Base-by-base conservation (phyloP, 805 yeast genomes). In the Candida andamanensis region DNA sequence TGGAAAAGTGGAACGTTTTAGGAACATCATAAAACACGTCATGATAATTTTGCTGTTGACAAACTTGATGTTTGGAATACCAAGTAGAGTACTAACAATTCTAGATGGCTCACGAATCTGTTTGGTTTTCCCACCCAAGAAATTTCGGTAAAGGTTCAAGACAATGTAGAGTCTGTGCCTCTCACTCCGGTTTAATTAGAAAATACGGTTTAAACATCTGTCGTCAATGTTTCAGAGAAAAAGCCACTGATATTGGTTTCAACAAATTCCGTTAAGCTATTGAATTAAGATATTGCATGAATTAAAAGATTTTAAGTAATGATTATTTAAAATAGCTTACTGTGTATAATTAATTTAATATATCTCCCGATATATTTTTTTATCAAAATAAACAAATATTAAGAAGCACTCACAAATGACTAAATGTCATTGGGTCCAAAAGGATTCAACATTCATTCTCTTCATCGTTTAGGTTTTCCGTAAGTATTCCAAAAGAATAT, bases 111-210 rank as follows among this genome's bases (percentile, higher is more conserved):
- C 97, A 89, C 96, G 96, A 86, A 82, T 82, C 86, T 87, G 95
- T 90, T 81, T 92, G 99, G 99, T 92, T 74, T 82, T 89, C 97
- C 71, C 98, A 92, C 95, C 98, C 99, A 81, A 86, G 97, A 85
- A 89, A 84, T 76, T 90, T 78, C 87, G 98, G 98, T 75, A 92
- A 92, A 85, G 99, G 99, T 77, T 85, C 97, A 63, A 95, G 99
- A 79, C 92, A 85, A 78, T 92, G 97, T 80, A 92, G 97, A 74
- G 89, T 90, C 79, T 86, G 95, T 70, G 78, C 95, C 61, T 85
- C 97, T 73, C 97, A 90, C 89, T 72, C 85, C 59, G 97, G 97
- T 80, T 85, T 92, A 72, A 85, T 92, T 81, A 90, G 99, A 86
- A 92, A 92, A 80, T 92, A 92, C 92, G 98, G 95, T 66, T 77